Base-by-base conservation (phyloP, 495 filamentous ascomycete species). In the Penicillium diatomitis region DNA sequence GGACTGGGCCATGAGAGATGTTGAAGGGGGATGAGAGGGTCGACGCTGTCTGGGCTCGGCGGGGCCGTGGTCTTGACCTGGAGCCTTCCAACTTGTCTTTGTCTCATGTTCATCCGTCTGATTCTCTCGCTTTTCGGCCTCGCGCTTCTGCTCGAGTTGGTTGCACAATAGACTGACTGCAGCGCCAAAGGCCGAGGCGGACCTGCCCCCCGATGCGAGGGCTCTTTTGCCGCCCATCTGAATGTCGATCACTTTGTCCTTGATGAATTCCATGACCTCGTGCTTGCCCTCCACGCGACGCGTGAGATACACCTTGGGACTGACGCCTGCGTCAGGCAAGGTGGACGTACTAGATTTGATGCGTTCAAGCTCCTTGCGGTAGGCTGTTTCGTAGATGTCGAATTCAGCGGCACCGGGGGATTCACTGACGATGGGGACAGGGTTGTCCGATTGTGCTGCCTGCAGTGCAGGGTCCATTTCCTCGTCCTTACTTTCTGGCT, bases 361-460 rank as follows among this genome's bases (percentile, higher is more conserved):
- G 7, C 85, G 79, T 46, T 86, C 78, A 8, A 95, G 77, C 71
- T 95, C 88, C 42, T 81, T 71, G 37, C 85, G 78, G 56, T 95
- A 97, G 4, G 91, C 91, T 0, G 76, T 80, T 53, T 95, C 88
- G 60, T 95, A 96, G 39, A 96, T 82, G 54, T 90, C 81, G 52
- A 87, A 85, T 39, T 91, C 87, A 4, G 84, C 84, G 6, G 81
- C 83, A 2, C 81, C 80, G 6, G 89, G 90, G 6, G 85, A 90
- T 58, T 96, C 89, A 46, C 86, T 86, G 37, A 96, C 82, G 11
- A 84, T 47, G 10, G 52, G 62, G 28, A 49, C 55, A 2, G 59
- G 57, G 11, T 63, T 47, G 36, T 52, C 47, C 0, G 39, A 37
- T 5, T 29, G 7, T 8, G 38, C 27, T 29, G 32, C 39, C 3